phyloP scores from a whole-genome alignment of 1,139 yeast species.

The Blastobotrys indianensis region DNA sequence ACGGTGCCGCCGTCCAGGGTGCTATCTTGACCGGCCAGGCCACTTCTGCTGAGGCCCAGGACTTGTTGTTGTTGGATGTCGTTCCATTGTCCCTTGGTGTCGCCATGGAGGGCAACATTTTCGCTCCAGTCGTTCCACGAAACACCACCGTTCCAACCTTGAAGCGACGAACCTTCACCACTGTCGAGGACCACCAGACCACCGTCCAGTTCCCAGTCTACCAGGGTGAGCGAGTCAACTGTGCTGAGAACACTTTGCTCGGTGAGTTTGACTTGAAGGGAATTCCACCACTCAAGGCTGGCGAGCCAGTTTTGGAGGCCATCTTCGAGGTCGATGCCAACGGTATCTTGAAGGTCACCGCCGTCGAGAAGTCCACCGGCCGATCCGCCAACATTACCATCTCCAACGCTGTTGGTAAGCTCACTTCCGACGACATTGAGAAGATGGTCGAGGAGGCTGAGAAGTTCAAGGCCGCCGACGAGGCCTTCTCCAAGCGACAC shows the following conservation, averaged over 20 bases:
- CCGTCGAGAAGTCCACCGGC: conserved; percentile 98
- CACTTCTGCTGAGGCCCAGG: conserved; percentile 95
- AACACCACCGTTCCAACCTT: conserved; percentile 99
- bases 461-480: conserved; percentile 97
- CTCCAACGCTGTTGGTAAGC: conserved; percentile 99
- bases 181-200: conserved; percentile 99
- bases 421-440: conserved; percentile 95
- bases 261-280: conserved; percentile 99
- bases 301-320: conserved; percentile 99
- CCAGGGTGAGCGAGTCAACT: conserved; percentile 99
- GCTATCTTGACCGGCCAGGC: conserved; percentile 98
- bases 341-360: conserved; percentile 99
- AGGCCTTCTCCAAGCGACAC: conserved; percentile 99
- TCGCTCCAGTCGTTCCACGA: conserved; percentile 99
- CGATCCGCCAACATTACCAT: conserved; percentile 99
- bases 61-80: conserved; percentile 94
- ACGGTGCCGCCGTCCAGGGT: conserved; percentile 99
- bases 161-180: conserved; percentile 99
- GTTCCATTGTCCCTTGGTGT: conserved; percentile 99
- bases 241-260: conserved; percentile 96
- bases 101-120: conserved; percentile 99
- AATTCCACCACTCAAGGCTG: conserved; percentile 99
- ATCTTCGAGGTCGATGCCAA: conserved; percentile 99
- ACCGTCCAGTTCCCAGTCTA: conserved; percentile 99
- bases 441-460: conserved; percentile 98